phyloP scores from a whole-genome alignment of 495 filamentous ascomycete genomes.

The Chaetomium tenue region DNA sequence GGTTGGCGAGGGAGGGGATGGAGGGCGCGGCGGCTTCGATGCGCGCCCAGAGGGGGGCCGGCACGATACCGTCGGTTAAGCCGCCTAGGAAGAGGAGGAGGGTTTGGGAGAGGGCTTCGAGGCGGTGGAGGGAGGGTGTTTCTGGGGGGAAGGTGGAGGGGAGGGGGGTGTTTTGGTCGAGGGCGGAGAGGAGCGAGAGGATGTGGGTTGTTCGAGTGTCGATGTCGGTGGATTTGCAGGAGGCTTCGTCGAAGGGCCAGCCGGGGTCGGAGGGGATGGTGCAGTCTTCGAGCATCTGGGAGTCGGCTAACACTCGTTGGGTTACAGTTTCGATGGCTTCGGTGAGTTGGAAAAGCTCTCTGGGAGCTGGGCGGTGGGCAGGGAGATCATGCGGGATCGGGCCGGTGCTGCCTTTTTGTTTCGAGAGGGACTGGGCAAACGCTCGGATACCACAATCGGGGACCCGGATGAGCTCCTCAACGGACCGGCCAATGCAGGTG shows the following conservation, averaged over 20 bases:
- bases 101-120: constrained; percentile 68
- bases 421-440: constrained; percentile 36
- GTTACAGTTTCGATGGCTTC: constrained; percentile 73
- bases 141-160: constrained; percentile 58
- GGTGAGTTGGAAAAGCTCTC: constrained; percentile 84
- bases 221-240: constrained; percentile 37
- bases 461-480: constrained; percentile 79
- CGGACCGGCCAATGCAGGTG: constrained; percentile 76
- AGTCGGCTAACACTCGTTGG: constrained; percentile 75
- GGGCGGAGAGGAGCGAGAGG: constrained; percentile 57
- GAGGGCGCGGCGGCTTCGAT: constrained; percentile 56
- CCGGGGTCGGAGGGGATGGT: constrained; percentile 53
- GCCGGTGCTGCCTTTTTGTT: constrained; percentile 29
- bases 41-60: constrained; percentile 62
- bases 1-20: constrained; percentile 14
- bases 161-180: constrained; percentile 66
- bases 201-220: constrained; percentile 32
- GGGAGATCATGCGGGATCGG: constrained; percentile 47
- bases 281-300: constrained; percentile 73
- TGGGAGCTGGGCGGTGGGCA: constrained; percentile 57
- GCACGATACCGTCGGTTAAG: constrained; percentile 73
- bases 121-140: constrained; percentile 56
- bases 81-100: constrained; percentile 68
- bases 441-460: constrained; percentile 70
- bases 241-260: constrained; percentile 71